These are phyloP conservation scores for Penicillium bovifimosum DNA, from an alignment of 495 filamentous ascomycete genomes.

Conservation along the genomic window DNA sequence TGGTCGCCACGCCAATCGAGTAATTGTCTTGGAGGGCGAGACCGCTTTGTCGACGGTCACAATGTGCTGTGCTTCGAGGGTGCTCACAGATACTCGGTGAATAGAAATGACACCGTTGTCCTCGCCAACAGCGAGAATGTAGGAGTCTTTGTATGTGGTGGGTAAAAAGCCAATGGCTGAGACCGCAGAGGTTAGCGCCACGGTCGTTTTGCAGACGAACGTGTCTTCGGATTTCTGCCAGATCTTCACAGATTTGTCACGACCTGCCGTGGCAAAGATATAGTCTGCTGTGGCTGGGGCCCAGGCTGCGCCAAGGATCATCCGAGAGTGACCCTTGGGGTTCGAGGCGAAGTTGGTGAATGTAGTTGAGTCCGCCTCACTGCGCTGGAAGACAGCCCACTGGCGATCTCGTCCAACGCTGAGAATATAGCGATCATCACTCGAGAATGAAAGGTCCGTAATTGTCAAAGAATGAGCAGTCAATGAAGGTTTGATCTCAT, in stretches of 20 bases:
- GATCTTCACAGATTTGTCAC: conserved; percentile 80
- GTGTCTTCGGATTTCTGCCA: conserved; percentile 50
- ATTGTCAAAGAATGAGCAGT: conserved; percentile 79
- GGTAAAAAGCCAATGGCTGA: conserved; percentile 71
- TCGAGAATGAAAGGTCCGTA: conserved; percentile 70
- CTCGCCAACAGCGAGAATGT: conserved; percentile 63
- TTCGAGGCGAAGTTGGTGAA: conserved; percentile 59
- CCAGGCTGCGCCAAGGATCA: conserved; percentile 87
- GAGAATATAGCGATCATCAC: conserved; percentile 65
- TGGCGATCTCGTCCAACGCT: conserved; percentile 89
- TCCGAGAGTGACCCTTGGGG: conserved; percentile 79
- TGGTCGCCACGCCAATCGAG: conserved; percentile 76
- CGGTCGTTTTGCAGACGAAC: conserved; percentile 46
- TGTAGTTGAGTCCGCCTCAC: conserved; percentile 27
- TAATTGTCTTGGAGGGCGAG: conserved; percentile 67
- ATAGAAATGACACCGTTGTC: conserved; percentile 43
- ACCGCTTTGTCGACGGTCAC: conserved; percentile 35
- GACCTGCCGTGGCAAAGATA: conserved; percentile 78
- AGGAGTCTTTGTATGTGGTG: conserved; percentile 27
- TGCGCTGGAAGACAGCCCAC: conserved; percentile 72
- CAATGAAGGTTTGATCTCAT: conserved; percentile 78
- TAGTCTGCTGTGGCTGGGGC: conserved; percentile 42
- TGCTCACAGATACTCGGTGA: conserved; percentile 35
- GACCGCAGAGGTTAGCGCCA: conserved; percentile 54
- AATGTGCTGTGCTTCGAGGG: conserved; percentile 40